phyloP scores from a whole-genome alignment of 176 grass and related monocot genomes.

The Lolium perenne region DNA sequence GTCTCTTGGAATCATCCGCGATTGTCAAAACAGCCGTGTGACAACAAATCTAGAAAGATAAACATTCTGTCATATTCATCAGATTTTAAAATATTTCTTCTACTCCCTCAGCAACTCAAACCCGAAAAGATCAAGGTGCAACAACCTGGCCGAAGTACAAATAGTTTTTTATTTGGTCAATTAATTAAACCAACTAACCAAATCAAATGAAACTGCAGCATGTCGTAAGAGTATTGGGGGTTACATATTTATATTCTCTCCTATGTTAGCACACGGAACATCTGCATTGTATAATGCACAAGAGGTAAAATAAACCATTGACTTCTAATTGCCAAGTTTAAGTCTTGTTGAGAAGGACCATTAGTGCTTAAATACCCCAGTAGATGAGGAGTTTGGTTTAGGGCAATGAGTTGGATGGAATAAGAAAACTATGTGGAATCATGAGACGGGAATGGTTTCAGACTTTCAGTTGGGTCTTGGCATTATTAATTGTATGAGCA shows the following conservation, averaged over 20 bases:
- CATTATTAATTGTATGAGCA: background rate
- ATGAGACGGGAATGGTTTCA: background rate
- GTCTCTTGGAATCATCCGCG: background rate
- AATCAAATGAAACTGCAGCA: background rate
- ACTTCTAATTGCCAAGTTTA: background rate
- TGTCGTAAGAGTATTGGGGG: background rate
- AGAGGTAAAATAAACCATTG: conserved; percentile 12
- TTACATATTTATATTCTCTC: background rate
- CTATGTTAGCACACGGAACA: conserved; percentile 17
- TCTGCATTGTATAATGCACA: conserved; percentile 1
- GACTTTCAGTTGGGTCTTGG: too few relatives aligned
- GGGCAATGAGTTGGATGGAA: background rate
- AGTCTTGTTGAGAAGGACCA: background rate
- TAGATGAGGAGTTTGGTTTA: background rate
- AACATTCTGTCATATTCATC: conserved; percentile 18
- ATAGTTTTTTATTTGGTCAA: background rate
- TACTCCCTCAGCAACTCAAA: conserved; percentile 28
- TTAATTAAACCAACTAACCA: background rate
- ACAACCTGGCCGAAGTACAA: conserved; percentile 14
- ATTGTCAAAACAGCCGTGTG: background rate
- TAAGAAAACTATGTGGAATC: background rate
- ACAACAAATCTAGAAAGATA: background rate
- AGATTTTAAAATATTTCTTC: background rate
- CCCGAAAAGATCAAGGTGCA: background rate
- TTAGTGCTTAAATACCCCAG: background rate